Evolutionary conservation across 164 flowering plant genomes (phyloP).

Genomic region (Buxus sempervirens): DNA sequence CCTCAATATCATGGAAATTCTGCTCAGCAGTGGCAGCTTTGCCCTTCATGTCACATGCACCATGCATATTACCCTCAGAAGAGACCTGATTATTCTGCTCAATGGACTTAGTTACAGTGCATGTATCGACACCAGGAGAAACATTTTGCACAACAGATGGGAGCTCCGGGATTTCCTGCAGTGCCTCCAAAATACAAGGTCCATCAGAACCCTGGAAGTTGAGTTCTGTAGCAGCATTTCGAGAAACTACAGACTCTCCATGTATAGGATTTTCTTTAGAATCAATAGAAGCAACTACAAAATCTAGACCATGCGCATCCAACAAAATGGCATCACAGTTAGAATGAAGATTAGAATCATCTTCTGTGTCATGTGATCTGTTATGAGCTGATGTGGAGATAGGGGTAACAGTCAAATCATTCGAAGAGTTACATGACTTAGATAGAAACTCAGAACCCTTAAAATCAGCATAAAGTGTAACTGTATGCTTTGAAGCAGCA

Average conservation of each 20-base stretch:
- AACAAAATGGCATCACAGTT: not conserved
- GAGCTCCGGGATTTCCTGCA: constrained; percentile 1
- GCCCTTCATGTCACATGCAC: not conserved
- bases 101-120: no score
- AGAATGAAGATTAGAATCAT: not conserved
- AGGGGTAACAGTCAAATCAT: not conserved
- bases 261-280: not conserved
- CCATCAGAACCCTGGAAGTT: not conserved
- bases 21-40: not conserved
- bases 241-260: not conserved
- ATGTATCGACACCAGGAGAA: not conserved
- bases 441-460: not conserved
- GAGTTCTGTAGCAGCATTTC: not conserved
- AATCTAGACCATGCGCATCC: not conserved
- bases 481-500: not conserved
- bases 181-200: not conserved
- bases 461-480: not conserved
- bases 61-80: constrained; percentile 1
- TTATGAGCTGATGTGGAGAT: not conserved
- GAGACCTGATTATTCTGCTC: not conserved
- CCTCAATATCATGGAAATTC: not conserved
- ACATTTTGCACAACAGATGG: constrained; percentile 1
- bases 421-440: not conserved
- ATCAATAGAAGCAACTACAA: not conserved
- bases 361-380: not conserved